Evolutionary conservation across 1,139 yeast species (phyloP).

Genomic region (Suhomyces panamericanus): DNA sequence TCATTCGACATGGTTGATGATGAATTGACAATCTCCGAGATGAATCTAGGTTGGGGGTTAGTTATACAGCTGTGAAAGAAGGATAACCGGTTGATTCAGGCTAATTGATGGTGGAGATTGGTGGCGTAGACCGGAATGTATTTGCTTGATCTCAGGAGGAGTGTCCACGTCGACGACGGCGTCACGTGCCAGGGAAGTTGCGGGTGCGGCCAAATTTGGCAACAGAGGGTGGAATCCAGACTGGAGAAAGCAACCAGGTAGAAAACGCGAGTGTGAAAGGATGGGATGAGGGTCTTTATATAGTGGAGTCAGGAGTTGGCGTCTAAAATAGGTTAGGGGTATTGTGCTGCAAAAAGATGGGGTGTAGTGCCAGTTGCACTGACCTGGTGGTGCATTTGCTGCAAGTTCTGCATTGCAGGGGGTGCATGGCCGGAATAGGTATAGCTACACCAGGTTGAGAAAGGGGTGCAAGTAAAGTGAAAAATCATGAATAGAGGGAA

Average conservation of each 20-base stretch:
- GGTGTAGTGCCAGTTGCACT: neutral
- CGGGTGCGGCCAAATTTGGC: neutral
- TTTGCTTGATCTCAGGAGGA: constrained; percentile 9
- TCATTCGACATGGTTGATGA: constrained; percentile 43
- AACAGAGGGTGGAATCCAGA: neutral
- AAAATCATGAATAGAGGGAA: no score
- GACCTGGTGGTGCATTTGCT: neutral
- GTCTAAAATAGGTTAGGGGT: neutral
- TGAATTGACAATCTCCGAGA: constrained; percentile 7
- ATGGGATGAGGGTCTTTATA: neutral
- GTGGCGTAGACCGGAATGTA: neutral
- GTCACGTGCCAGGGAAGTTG: constrained; percentile 6
- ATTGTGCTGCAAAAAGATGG: neutral
- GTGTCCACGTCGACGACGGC: constrained; percentile 10
- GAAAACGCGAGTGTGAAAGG: neutral
- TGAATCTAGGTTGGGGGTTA: constrained; percentile 3
- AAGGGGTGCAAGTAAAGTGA: no score
- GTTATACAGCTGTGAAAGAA: constrained; percentile 2
- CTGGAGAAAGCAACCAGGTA: neutral
- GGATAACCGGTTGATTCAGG: constrained; percentile 2
- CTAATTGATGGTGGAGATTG: constrained; percentile 5
- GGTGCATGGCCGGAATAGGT: no score
- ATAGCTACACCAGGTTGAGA: no score
- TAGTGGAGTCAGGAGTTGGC: neutral
- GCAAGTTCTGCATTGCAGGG: neutral